phyloP scores from a whole-genome alignment of 192 early-diverging fungal species.

The Coemansia sp. region DNA sequence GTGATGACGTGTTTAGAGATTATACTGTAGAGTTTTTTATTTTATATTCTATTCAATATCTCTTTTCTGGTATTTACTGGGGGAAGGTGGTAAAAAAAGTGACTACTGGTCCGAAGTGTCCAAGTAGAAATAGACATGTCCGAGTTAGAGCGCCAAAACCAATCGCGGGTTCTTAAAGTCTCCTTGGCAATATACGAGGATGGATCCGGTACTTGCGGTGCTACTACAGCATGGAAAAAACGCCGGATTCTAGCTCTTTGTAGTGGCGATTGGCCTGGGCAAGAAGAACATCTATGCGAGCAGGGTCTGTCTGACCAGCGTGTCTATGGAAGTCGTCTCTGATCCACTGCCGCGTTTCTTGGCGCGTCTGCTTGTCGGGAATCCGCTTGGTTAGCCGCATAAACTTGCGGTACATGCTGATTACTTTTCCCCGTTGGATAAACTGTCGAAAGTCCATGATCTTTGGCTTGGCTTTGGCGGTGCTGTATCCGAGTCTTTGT shows the following conservation, averaged over 20 bases:
- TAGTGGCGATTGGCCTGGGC: constrained; percentile 45
- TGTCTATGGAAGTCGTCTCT: constrained; percentile 44
- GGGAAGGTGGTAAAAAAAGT: too few species aligned
- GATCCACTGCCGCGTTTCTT: constrained; percentile 46
- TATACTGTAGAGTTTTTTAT: not conserved
- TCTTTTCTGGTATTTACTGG: too few species aligned
- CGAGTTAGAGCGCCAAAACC: too few species aligned
- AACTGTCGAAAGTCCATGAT: constrained; percentile 38
- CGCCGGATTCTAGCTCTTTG: constrained; percentile 46
- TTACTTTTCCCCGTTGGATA: constrained; percentile 45
- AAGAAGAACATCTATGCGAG: constrained; percentile 39
- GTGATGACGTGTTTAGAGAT: not conserved
- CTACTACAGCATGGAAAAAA: constrained; percentile 30
- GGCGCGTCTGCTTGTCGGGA: constrained; percentile 20
- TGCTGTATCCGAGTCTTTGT: not conserved
- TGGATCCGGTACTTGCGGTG: not conserved
- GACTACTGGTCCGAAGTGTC: too few species aligned
- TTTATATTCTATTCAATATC: not conserved
- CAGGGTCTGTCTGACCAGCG: constrained; percentile 20
- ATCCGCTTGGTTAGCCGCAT: constrained; percentile 48
- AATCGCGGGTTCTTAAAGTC: too few species aligned
- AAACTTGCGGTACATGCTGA: constrained; percentile 46
- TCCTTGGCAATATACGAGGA: not conserved
- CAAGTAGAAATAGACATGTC: too few species aligned
- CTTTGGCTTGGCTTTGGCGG: not conserved